Evolutionary conservation across 208 protist genomes (phyloP).

Genomic region (Acanthamoeba healyi): DNA sequence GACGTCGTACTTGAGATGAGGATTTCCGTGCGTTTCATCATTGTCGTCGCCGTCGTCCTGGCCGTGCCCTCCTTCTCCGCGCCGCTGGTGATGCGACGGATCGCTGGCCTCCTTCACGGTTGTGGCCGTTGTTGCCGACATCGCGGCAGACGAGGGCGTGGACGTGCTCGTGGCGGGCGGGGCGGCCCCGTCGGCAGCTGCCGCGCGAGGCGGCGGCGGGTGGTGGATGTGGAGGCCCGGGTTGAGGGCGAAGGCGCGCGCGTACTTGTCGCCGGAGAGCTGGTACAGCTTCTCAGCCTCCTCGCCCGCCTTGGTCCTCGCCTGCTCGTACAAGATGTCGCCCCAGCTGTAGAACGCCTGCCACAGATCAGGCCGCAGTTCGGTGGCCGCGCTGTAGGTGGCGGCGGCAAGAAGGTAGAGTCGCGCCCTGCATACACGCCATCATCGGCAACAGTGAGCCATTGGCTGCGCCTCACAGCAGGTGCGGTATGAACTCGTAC

Average conservation of each 20-base stretch:
- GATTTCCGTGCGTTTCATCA: background rate
- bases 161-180: too few relatives aligned
- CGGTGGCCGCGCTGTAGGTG: conserved; percentile 17
- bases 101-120: too few relatives aligned
- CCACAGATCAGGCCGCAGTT: conserved; percentile 13
- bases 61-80: too few relatives aligned
- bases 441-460: background rate
- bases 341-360: conserved; percentile 34
- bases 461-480: too few relatives aligned
- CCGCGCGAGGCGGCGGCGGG: background rate
- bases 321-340: conserved; percentile 20
- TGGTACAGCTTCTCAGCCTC: conserved; percentile 39
- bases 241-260: background rate
- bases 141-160: too few relatives aligned
- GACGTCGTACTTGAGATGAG: background rate
- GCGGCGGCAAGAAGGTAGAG: background rate
- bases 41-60: too few relatives aligned
- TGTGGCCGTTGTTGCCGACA: too few relatives aligned
- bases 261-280: background rate
- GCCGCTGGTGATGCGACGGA: too few relatives aligned
- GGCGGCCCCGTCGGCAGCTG: too few relatives aligned
- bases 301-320: background rate
- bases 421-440: background rate
- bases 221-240: background rate
- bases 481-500: too few relatives aligned